Percentiles rank a stretch among this genome's conserved stretches.
These are phyloP conservation scores for Kondoa subrosea DNA, from an alignment of 768 basidiomycete species.

Conservation along the genomic window DNA sequence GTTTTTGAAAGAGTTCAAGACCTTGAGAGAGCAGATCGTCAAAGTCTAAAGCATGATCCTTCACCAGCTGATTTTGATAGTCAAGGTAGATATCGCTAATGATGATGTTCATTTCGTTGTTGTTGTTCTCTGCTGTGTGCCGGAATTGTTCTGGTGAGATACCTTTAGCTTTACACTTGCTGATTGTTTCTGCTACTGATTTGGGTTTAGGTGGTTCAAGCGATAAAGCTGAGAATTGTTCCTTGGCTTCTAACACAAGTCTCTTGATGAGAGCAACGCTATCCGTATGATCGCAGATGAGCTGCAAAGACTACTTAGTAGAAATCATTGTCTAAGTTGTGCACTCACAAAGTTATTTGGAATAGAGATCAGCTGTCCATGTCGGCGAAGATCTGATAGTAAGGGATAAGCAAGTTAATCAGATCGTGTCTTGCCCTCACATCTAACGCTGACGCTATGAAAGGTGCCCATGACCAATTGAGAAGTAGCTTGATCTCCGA, in stretches of 20 bases:
- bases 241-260: conserved; percentile 12
- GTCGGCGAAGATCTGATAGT: conserved; percentile 42
- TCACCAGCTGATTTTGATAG: conserved; percentile 48
- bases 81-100: conserved; percentile 29
- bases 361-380: conserved; percentile 44
- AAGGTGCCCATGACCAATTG: conserved; percentile 39
- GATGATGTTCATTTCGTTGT: conserved; percentile 30
- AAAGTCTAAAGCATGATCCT: conserved; percentile 63
- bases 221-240: not conserved
- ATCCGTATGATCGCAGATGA: conserved; percentile 56
- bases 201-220: conserved; percentile 36
- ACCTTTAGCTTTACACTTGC: conserved; percentile 52
- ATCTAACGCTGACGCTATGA: conserved; percentile 20
- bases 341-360: no score
- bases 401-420: not conserved
- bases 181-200: conserved; percentile 47
- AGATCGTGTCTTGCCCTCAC: conserved; percentile 41
- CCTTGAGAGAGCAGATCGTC: conserved; percentile 67
- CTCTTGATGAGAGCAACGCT: conserved; percentile 23
- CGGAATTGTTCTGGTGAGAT: conserved; percentile 41
- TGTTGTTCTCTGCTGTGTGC: conserved; percentile 19
- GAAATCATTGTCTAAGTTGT: no score
- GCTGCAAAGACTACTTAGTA: no score
- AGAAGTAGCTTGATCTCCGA: conserved; percentile 46
- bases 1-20: conserved; percentile 41